Conservation (phyloP, 2,329 filamentous ascomycete species). For the Xylariaceae sp. region DNA sequence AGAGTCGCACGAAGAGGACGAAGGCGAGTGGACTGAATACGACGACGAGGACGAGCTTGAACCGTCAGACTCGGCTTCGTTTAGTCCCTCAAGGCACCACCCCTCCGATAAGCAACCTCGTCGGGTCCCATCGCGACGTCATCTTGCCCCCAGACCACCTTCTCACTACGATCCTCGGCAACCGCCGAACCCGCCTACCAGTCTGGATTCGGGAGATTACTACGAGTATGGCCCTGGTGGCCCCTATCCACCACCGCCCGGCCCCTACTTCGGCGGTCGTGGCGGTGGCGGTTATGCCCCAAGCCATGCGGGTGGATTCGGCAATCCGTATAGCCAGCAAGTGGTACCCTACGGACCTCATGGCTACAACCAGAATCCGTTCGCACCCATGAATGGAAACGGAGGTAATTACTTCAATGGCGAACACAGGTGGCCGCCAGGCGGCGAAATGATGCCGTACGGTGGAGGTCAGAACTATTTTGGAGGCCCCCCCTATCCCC, state of each 20-base stretch:
- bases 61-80: constrained; percentile 62
- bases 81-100: constrained; percentile 38
- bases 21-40: constrained; percentile 45
- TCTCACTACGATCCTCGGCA: constrained; percentile 32
- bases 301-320: constrained; percentile 51
- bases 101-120: constrained; percentile 39
- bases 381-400: constrained; percentile 35
- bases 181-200: constrained; percentile 53
- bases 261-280: constrained; percentile 36
- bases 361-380: constrained; percentile 37
- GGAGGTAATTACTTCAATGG: constrained; percentile 48
- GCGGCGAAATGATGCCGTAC: constrained; percentile 41
- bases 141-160: constrained; percentile 35
- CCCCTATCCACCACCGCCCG: constrained; percentile 30
- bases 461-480: constrained; percentile 47
- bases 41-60: constrained; percentile 56
- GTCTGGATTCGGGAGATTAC: constrained; percentile 65
- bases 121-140: constrained; percentile 42
- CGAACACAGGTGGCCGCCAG: constrained; percentile 32
- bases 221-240: constrained; percentile 51
- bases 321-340: constrained; percentile 44
- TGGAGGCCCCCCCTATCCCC: constrained; percentile 37
- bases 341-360: constrained; percentile 51
- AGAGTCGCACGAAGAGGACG: constrained; percentile 37
- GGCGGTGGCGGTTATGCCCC: constrained; percentile 49